These are phyloP conservation scores for Scutellaria minor DNA, from an alignment of 257 asterid genomes.

Conservation along the genomic window DNA sequence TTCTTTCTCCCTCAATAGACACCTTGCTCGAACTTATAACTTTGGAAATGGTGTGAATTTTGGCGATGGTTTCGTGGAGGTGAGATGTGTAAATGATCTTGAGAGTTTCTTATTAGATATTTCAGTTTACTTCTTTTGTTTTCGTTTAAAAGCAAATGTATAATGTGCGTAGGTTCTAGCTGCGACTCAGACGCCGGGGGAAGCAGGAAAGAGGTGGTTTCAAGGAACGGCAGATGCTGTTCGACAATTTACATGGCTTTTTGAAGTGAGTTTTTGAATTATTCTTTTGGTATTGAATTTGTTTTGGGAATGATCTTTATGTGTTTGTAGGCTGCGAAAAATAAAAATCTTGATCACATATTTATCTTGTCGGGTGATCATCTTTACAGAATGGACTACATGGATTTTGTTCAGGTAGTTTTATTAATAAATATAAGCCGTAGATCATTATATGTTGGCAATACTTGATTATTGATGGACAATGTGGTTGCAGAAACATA, in stretches of 20 bases:
- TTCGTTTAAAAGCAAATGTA: not conserved
- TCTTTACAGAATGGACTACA: slow-evolving; percentile 94
- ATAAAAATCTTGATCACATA: slow-evolving; percentile 74
- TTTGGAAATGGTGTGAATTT: slow-evolving; percentile 80
- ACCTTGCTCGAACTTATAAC: slow-evolving; percentile 80
- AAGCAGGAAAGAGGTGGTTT: slow-evolving; percentile 88
- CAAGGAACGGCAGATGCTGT: slow-evolving; percentile 99
- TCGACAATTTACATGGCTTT: slow-evolving; percentile 90
- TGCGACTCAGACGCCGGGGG: slow-evolving; percentile 98
- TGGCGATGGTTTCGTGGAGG: slow-evolving; percentile 99
- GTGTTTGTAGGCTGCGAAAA: slow-evolving; percentile 73
- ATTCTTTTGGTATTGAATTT: not conserved
- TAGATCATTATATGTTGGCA: not conserved
- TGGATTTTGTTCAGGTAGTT: slow-evolving; percentile 94
- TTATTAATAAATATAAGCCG: not conserved
- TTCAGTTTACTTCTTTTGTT: not conserved
- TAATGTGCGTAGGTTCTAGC: slow-evolving; percentile 72
- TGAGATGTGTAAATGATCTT: slow-evolving; percentile 33
- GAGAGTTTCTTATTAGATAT: not conserved
- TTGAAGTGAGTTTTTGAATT: slow-evolving; percentile 62
- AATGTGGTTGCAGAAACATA: slow-evolving; percentile 73
- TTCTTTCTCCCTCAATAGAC: slow-evolving; percentile 93
- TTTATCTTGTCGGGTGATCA: slow-evolving; percentile 93
- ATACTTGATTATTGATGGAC: slow-evolving; percentile 16
- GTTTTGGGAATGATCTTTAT: slow-evolving; percentile 19